phyloP scores from a whole-genome alignment of 2,329 filamentous ascomycete species.

The Fusarium paranaense region DNA sequence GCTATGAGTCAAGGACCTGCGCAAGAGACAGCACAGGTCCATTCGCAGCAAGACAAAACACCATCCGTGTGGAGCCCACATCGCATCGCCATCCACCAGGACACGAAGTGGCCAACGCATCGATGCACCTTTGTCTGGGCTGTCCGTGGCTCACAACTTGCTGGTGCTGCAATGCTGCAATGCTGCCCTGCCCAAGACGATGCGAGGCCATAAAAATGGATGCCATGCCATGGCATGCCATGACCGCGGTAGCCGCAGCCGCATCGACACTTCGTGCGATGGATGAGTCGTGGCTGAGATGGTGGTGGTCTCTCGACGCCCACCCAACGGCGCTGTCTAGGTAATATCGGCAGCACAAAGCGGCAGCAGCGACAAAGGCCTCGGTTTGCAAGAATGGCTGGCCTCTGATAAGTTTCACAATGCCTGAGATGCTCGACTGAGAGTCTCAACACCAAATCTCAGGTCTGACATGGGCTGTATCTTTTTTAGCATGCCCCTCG shows the following conservation, averaged over 20 bases:
- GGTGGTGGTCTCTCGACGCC: conserved; percentile 8
- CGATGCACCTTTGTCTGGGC: conserved; percentile 31
- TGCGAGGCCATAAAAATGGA: conserved; percentile 35
- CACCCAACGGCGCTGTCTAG: neutral
- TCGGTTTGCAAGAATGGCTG: neutral
- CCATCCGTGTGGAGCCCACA: conserved; percentile 34
- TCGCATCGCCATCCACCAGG: conserved; percentile 28
- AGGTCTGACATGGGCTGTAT: conserved; percentile 29
- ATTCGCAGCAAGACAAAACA: conserved; percentile 37
- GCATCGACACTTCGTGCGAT: conserved; percentile 23
- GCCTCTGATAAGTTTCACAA: neutral
- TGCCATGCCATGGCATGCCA: conserved; percentile 18
- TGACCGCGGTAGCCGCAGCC: conserved; percentile 34
- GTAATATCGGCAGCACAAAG: neutral
- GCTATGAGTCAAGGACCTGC: conserved; percentile 32
- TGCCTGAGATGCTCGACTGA: neutral
- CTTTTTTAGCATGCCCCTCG: conserved; percentile 27
- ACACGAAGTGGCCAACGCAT: conserved; percentile 39
- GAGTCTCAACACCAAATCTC: conserved; percentile 17
- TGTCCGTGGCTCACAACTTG: conserved; percentile 25
- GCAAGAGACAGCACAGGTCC: conserved; percentile 24
- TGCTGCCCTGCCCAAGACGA: conserved; percentile 34
- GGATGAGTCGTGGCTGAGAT: conserved; percentile 24
- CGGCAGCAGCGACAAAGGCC: neutral
- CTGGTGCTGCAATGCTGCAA: conserved; percentile 20